Evolutionary conservation across 345 rosid genomes (phyloP), one percentile per base, ranked within the genome.

Genomic region (Microthlaspi erraticum): DNA sequence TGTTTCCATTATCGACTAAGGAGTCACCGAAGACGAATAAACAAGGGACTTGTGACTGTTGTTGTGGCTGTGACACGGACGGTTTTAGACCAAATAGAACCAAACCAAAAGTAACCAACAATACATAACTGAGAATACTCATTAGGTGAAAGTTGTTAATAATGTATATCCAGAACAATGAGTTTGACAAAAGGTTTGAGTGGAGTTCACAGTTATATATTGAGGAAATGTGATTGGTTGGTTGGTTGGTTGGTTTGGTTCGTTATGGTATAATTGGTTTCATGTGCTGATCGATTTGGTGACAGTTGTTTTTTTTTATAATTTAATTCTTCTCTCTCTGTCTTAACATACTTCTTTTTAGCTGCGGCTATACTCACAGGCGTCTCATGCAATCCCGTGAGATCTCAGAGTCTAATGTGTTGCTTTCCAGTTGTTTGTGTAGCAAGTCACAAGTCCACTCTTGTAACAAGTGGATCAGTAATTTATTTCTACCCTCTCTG

Each of bases 1-100:
- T 93, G 76, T 90, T 93, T 52, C 98, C 98, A 77, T 90, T 93
- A 60, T 93, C 98, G 2, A 90, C 98, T 67, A 93, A 70, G 1
- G 98, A 90, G 61, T 93, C 98, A n/a, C 97, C 97, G 4, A 93
- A 88, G 31, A 90, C 81, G 78, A 84, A 93, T 81, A 84, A 88
- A 74, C 96, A 83, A 17, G 98, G 93, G 48, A 83, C 97, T 70
- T 88, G 87, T 16, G 83, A 48, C 60, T 73, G 72, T 74, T 64
- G 83, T 58, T 55, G 60, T 59, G 33, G 86, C 76, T 65, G 86
- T 9, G 75, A 62, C 81, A 81, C 81, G 10, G 86, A 53, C 14
- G 57, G 31, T 54, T 70, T 79, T 43, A 46, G 66, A 32, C 51
- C 49, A 19, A 72, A 79, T 39, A 76, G 52, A 33, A 63, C 46